Evolutionary conservation across 2,329 filamentous ascomycete genomes (phyloP).

Genomic region (Scedosporium boydii): DNA sequence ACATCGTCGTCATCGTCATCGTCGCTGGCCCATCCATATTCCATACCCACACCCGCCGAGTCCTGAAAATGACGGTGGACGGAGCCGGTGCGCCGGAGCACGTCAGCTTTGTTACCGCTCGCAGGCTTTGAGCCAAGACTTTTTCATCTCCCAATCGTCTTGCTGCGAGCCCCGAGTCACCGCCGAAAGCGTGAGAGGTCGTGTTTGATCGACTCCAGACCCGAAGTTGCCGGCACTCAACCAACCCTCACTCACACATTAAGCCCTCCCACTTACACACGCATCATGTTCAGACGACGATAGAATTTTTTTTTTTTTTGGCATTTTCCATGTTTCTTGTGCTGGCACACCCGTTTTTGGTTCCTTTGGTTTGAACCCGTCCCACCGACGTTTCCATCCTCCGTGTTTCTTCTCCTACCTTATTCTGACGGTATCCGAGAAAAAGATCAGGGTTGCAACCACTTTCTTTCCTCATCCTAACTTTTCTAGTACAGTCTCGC

Average conservation of each 20-base stretch:
- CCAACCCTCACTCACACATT: too few species aligned
- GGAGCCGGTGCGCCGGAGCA: neutral
- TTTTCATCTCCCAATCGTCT: neutral
- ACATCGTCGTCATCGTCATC: neutral
- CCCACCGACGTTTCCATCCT: neutral
- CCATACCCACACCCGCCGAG: neutral
- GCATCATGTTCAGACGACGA: neutral
- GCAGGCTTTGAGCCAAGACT: neutral
- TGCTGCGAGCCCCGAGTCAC: neutral
- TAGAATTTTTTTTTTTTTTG: neutral
- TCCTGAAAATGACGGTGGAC: neutral
- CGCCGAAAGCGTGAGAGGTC: slow-evolving; percentile 1
- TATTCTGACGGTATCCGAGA: neutral
- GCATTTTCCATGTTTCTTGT: neutral
- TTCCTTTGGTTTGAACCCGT: neutral
- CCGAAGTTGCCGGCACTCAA: neutral
- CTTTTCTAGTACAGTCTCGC: neutral
- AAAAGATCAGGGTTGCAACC: too few species aligned
- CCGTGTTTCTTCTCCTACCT: neutral
- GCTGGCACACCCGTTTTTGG: neutral
- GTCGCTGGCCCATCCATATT: neutral
- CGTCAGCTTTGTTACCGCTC: neutral
- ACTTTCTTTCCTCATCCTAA: neutral
- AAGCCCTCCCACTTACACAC: too few species aligned
- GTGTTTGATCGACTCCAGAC: slow-evolving; percentile 1